phyloP scores from a whole-genome alignment of 768 basidiomycete species.

The Bullera alba region DNA sequence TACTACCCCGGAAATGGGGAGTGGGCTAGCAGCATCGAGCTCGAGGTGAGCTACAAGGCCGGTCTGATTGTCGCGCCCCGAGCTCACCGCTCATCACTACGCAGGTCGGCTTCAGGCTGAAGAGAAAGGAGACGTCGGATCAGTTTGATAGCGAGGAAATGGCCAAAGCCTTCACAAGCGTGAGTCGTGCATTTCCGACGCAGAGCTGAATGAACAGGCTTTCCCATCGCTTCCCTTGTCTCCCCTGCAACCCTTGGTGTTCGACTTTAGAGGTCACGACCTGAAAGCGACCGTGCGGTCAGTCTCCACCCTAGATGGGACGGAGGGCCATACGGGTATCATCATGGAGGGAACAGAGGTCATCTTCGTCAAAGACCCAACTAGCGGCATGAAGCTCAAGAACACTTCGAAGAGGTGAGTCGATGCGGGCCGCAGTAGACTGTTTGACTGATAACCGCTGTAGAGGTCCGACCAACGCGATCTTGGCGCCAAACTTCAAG shows the following conservation, averaged over 20 bases:
- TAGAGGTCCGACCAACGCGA: conserved; percentile 86
- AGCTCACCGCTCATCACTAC: not conserved
- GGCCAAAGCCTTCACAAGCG: conserved; percentile 58
- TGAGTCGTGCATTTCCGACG: conserved; percentile 12
- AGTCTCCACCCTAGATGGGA: conserved; percentile 54
- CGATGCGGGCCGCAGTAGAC: not conserved
- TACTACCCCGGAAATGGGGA: conserved; percentile 50
- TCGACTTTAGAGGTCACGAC: conserved; percentile 82
- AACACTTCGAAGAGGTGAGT: conserved; percentile 79
- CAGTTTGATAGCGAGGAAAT: conserved; percentile 87
- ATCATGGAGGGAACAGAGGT: conserved; percentile 89
- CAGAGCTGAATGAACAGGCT: conserved; percentile 49
- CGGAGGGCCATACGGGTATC: conserved; percentile 56
- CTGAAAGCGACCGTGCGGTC: conserved; percentile 68
- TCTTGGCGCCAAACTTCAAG: conserved; percentile 95
- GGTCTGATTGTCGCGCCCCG: not conserved
- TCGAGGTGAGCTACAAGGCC: conserved; percentile 56
- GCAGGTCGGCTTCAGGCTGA: conserved; percentile 48
- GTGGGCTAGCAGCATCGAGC: conserved; percentile 60
- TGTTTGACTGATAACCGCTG: not conserved
- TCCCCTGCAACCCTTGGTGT: conserved; percentile 62
- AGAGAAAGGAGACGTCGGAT: conserved; percentile 50
- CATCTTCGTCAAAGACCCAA: conserved; percentile 73
- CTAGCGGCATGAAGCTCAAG: conserved; percentile 80
- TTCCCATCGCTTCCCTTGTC: conserved; percentile 68